Evolutionary conservation across 169 alveolate species (phyloP).

Genomic region (Cryptosporidium canis): DNA sequence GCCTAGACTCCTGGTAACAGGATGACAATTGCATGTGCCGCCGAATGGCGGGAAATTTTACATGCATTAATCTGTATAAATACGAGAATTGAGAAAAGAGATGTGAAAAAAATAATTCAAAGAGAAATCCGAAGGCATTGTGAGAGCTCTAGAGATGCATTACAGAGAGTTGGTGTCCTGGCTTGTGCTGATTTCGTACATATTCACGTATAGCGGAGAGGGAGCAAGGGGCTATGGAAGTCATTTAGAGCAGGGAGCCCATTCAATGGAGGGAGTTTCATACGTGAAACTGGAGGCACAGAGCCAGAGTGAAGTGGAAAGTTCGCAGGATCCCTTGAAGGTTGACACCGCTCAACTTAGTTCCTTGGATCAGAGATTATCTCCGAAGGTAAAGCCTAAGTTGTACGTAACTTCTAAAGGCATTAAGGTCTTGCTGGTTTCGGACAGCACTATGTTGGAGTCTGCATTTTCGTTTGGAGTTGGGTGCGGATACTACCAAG

Average conservation of each 20-base stretch:
- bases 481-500: constrained; percentile 70
- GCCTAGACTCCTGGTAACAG: not conserved
- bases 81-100: constrained; percentile 5
- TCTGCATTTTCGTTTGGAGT: constrained; percentile 61
- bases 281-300: not conserved
- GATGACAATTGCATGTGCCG: constrained; percentile 46
- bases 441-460: constrained; percentile 37
- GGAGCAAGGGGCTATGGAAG: not conserved
- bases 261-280: not conserved
- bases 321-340: not conserved
- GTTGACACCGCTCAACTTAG: not conserved
- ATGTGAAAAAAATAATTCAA: not conserved
- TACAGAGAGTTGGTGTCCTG: not conserved
- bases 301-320: not conserved
- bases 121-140: not conserved
- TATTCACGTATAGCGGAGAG: not conserved
- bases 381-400: constrained; percentile 7
- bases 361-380: not conserved
- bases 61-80: constrained; percentile 37
- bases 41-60: constrained; percentile 55
- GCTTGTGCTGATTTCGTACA: not conserved
- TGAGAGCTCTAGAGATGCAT: constrained; percentile 13
- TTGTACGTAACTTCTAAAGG: constrained; percentile 28
- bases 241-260: not conserved
- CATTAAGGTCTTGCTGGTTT: constrained; percentile 16